These are phyloP conservation scores for Gamarada debralockiae DNA, from an alignment of 495 filamentous ascomycete species.

Conservation along the genomic window DNA sequence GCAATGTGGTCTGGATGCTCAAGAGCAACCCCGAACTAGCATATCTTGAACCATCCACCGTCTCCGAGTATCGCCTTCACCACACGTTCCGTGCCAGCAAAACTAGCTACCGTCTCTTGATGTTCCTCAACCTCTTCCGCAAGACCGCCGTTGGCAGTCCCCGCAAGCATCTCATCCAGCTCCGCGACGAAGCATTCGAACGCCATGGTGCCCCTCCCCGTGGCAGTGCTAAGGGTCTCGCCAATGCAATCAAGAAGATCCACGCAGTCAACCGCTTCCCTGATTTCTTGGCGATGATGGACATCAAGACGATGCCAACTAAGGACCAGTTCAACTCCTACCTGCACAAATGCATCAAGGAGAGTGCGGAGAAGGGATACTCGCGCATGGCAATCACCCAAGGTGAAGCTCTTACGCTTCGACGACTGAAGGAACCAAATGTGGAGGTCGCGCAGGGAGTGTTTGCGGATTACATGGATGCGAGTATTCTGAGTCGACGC, in stretches of 20 bases:
- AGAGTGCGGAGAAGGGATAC: constrained; percentile 40
- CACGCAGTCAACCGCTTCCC: constrained; percentile 40
- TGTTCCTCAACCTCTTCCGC: constrained; percentile 49
- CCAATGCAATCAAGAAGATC: constrained; percentile 38
- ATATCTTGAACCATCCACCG: constrained; percentile 37
- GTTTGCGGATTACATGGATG: too few relatives aligned
- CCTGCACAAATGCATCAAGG: constrained; percentile 32
- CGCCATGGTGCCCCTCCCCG: constrained; percentile 42
- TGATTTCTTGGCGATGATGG: constrained; percentile 40
- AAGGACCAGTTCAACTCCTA: constrained; percentile 30
- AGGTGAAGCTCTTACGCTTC: constrained; percentile 23
- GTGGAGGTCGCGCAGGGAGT: constrained; percentile 22
- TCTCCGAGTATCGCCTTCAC: constrained; percentile 42
- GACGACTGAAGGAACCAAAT: constrained; percentile 22
- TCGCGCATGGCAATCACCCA: constrained; percentile 30
- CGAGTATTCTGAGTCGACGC: too few relatives aligned
- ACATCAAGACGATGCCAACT: constrained; percentile 27
- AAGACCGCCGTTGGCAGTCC: constrained; percentile 35
- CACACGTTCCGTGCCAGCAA: constrained; percentile 42
- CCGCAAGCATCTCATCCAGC: constrained; percentile 29
- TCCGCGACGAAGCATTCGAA: constrained; percentile 42
- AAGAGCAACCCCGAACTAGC: constrained; percentile 39
- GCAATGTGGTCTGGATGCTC: constrained; percentile 51
- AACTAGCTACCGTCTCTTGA: constrained; percentile 47
- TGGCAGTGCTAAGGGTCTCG: constrained; percentile 35